Evolutionary conservation across 495 filamentous ascomycete genomes (phyloP), one percentile per base, ranked within the genome.

Genomic region (Hypoxylon trugodes): DNA sequence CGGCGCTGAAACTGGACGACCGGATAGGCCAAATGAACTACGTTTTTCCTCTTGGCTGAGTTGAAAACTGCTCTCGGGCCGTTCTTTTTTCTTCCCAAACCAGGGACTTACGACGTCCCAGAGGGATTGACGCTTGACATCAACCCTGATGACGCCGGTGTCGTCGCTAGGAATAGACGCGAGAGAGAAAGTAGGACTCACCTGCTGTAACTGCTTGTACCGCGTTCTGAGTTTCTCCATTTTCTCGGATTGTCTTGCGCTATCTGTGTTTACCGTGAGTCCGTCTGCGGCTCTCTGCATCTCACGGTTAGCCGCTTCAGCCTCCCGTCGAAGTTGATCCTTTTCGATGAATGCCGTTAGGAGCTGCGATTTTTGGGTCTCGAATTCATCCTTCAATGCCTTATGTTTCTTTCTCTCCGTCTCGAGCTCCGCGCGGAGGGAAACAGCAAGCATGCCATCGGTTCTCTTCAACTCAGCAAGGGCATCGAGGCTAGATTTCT

Each of bases 391-490:
- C 53, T 58, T 68, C 35, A 78, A 65, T 37, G 69, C 51, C 22
- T 71, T 71, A 57, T 77, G 66, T 66, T 78, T 77, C 48, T 58
- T 74, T 56, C 81, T 76, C 37, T 81, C 79, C 2, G 69, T 68
- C 9, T 80, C 73, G n/a, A 84, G 75, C 60, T 86, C 82, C 19
- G 70, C 76, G 61, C 78, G 72, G 57, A 84, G 76, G 6, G 82
- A 84, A 9, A 73, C 66, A 7, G 79, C 79, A 56, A 86, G 75
- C 52, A 81, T 72, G 69, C 81, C 77, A 52, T 86, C 81, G 1
- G 82, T 76, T 37, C 73, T 71, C 70, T 84, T 84, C 58, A 86
- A 72, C 53, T 78, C 77, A n/a, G 77, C 76, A 12, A 86, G 71
- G 3, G 76, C 79, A 19, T 76, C 69, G 2, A 78, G 64, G 36